These are phyloP conservation scores for Eutrema heterophyllum DNA, from an alignment of 345 rosid species.

Conservation along the genomic window DNA sequence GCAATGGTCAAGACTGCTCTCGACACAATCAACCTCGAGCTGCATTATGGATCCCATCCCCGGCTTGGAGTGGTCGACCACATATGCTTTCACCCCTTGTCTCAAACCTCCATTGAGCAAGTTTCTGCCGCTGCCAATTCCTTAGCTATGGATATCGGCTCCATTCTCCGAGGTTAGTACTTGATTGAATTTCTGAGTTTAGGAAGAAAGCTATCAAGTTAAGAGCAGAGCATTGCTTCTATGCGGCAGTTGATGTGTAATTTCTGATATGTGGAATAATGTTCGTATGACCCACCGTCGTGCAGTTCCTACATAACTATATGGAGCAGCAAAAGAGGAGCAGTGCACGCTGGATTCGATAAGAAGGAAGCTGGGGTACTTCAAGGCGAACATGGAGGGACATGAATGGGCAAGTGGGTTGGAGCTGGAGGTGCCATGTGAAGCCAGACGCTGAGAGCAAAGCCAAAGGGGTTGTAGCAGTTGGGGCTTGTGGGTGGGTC, in stretches of 20 bases:
- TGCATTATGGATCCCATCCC: constrained; percentile 78
- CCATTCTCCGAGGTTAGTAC: constrained; percentile 59
- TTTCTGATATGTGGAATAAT: not conserved
- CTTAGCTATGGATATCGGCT: constrained; percentile 65
- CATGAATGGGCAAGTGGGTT: constrained; percentile 70
- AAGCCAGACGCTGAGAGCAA: constrained; percentile 62
- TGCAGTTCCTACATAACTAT: constrained; percentile 79
- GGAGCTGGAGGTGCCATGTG: constrained; percentile 38
- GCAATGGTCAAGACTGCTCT: constrained; percentile 84
- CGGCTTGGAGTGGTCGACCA: constrained; percentile 94
- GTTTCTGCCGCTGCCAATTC: constrained; percentile 60
- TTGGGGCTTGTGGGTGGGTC: constrained; percentile 81
- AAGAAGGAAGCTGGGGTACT: constrained; percentile 82
- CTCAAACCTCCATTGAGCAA: constrained; percentile 51
- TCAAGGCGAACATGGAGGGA: constrained; percentile 66
- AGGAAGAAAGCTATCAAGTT: too few species aligned
- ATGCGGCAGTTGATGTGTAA: not conserved
- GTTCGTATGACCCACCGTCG: not conserved
- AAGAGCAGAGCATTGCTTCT: not conserved
- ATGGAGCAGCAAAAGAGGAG: constrained; percentile 67
- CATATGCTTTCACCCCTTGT: constrained; percentile 84
- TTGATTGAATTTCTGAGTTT: not conserved
- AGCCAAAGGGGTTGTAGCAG: constrained; percentile 57
- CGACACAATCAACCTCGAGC: constrained; percentile 52
- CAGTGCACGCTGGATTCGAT: constrained; percentile 69